phyloP scores from a whole-genome alignment of 2,329 filamentous ascomycete genomes.

The Hypomyces rosellus region DNA sequence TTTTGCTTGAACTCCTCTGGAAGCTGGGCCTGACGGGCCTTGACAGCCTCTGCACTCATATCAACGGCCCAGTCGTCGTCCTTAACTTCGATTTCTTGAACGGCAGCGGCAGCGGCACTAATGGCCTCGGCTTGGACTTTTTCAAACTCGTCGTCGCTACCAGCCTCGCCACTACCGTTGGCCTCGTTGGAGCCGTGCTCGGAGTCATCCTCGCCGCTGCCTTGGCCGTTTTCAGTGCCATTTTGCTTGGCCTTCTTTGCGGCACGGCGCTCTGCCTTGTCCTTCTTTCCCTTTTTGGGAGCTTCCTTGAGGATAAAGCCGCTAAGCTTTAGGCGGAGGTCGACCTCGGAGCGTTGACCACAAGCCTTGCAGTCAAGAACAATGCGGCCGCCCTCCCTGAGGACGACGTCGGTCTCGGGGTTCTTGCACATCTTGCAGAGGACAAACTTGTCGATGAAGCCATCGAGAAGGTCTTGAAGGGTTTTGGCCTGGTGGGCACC shows the following conservation, averaged over 20 bases:
- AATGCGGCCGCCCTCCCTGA: constrained; percentile 89
- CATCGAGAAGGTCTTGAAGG: constrained; percentile 96
- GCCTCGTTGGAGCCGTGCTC: constrained; percentile 45
- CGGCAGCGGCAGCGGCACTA: constrained; percentile 40
- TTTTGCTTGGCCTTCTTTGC: constrained; percentile 83
- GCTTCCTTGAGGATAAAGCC: constrained; percentile 97
- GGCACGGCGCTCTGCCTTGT: constrained; percentile 89
- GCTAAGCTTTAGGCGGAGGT: constrained; percentile 90
- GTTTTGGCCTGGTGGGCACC: constrained; percentile 91
- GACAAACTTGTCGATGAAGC: constrained; percentile 97
- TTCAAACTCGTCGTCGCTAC: constrained; percentile 88
- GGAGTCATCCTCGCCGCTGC: constrained; percentile 50
- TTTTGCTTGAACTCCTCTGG: constrained; percentile 93
- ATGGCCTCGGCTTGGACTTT: constrained; percentile 65
- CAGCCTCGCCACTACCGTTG: constrained; percentile 56
- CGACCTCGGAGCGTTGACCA: constrained; percentile 85
- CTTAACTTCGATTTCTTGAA: constrained; percentile 56
- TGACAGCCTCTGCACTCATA: constrained; percentile 91
- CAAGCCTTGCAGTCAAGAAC: constrained; percentile 97
- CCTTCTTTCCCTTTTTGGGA: constrained; percentile 91
- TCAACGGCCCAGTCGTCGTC: constrained; percentile 95
- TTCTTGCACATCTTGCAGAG: constrained; percentile 99
- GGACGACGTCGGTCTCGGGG: constrained; percentile 90
- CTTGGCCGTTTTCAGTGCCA: constrained; percentile 53
- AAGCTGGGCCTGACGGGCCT: constrained; percentile 85